These are phyloP conservation scores for Triticum urartu DNA, from an alignment of 176 grass and related monocot species.

Conservation along the genomic window DNA sequence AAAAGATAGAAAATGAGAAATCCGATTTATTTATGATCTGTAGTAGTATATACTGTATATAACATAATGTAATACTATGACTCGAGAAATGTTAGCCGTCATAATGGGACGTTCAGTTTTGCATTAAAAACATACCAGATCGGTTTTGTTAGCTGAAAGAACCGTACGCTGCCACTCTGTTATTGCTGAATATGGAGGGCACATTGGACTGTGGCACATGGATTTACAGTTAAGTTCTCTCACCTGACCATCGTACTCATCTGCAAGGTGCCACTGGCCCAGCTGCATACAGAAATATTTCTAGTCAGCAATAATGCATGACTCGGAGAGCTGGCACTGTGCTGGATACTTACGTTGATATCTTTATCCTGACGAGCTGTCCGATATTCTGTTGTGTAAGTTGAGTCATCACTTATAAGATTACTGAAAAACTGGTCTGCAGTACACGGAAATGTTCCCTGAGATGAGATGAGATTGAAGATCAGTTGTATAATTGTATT, in stretches of 20 bases:
- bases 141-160: slow-evolving; percentile 72
- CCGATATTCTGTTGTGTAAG: slow-evolving; percentile 72
- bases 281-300: slow-evolving; percentile 54
- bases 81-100: background rate
- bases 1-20: slow-evolving; percentile 20
- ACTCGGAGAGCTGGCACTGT: background rate
- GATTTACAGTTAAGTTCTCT: slow-evolving; percentile 96
- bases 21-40: slow-evolving; percentile 17
- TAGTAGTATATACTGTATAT: background rate
- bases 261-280: slow-evolving; percentile 81
- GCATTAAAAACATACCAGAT: slow-evolving; percentile 60
- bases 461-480: slow-evolving; percentile 33
- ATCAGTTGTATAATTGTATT: background rate
- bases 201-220: slow-evolving; percentile 94
- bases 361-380: slow-evolving; percentile 81
- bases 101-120: slow-evolving; percentile 5
- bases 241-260: slow-evolving; percentile 94
- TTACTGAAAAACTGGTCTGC: slow-evolving; percentile 73
- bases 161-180: slow-evolving; percentile 95
- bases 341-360: slow-evolving; percentile 67
- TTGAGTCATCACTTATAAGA: slow-evolving; percentile 79
- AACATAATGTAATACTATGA: background rate
- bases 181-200: slow-evolving; percentile 88
- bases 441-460: slow-evolving; percentile 87
- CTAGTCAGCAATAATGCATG: background rate